These are phyloP conservation scores for Lodderomyces beijingensis DNA, from an alignment of 1,139 yeast species.

Conservation along the genomic window DNA sequence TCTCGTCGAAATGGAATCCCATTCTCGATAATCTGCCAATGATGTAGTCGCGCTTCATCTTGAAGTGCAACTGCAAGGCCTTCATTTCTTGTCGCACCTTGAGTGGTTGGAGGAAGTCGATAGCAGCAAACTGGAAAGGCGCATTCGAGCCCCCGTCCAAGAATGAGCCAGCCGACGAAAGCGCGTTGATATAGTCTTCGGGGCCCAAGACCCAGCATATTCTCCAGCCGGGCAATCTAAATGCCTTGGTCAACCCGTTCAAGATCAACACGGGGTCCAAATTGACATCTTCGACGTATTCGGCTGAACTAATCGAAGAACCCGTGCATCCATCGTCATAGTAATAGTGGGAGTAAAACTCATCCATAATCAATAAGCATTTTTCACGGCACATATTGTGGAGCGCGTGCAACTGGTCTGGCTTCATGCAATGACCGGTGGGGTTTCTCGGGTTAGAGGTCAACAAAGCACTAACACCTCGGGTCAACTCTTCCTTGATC, in stretches of 20 bases:
- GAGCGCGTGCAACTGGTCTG: constrained; percentile 47
- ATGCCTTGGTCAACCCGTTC: constrained; percentile 63
- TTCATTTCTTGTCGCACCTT: constrained; percentile 53
- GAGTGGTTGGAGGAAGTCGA: constrained; percentile 52
- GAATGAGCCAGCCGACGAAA: constrained; percentile 61
- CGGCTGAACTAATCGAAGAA: constrained; percentile 52
- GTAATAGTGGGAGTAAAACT: constrained; percentile 60
- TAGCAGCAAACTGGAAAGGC: constrained; percentile 62
- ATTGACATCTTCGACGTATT: constrained; percentile 54
- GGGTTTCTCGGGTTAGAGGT: constrained; percentile 69
- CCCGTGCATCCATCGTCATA: constrained; percentile 60
- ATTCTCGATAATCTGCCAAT: constrained; percentile 47
- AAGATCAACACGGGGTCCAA: constrained; percentile 59
- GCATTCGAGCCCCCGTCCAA: constrained; percentile 66
- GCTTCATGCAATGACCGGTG: constrained; percentile 56
- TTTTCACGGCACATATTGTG: constrained; percentile 55
- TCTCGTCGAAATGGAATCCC: constrained; percentile 52
- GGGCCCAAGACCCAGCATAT: constrained; percentile 69
- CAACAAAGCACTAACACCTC: constrained; percentile 60
- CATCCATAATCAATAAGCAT: constrained; percentile 65
- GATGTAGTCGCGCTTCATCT: constrained; percentile 59
- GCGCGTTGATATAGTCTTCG: constrained; percentile 54
- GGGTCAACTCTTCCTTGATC: constrained; percentile 49
- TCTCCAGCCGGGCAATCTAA: constrained; percentile 69
- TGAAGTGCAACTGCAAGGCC: constrained; percentile 59